phyloP scores from a whole-genome alignment of 345 rosid species.

The Moringa oleifera region DNA sequence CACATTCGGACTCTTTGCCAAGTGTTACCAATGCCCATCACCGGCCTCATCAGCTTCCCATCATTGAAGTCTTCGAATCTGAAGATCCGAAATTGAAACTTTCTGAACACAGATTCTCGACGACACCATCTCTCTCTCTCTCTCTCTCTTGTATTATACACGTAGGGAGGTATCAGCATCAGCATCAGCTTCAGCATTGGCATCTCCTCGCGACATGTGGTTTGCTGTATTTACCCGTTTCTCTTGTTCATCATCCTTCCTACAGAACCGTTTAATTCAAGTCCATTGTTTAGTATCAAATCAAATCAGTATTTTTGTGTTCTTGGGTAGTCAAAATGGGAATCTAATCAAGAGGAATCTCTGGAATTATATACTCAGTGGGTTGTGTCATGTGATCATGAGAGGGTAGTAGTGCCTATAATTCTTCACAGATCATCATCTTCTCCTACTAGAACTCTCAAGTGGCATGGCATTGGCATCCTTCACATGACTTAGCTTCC shows the following conservation, averaged over 20 bases:
- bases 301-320: background rate
- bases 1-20: slow-evolving; percentile 84
- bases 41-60: slow-evolving; percentile 23
- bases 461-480: too few relatives aligned
- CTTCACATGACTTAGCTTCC: too few relatives aligned
- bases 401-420: too few relatives aligned
- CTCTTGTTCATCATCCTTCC: background rate
- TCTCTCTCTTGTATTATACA: slow-evolving; percentile 12
- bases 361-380: too few relatives aligned
- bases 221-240: slow-evolving; percentile 8
- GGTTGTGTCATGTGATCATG: too few relatives aligned
- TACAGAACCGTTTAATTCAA: too few relatives aligned
- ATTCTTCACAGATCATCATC: too few relatives aligned
- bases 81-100: background rate
- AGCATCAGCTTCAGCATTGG: background rate
- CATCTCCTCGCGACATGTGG: background rate
- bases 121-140: background rate
- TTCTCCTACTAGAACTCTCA: too few relatives aligned
- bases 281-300: too few relatives aligned
- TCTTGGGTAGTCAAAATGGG: too few relatives aligned
- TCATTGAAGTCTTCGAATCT: slow-evolving; percentile 20
- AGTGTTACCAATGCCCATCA: slow-evolving; percentile 77
- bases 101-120: background rate
- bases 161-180: background rate
- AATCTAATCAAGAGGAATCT: too few relatives aligned